A percentile compares a stretch with the other conserved stretches of the same genome.
Evolutionary conservation across 768 basidiomycete species (phyloP).

Genomic region (Plicaturopsis crispa): DNA sequence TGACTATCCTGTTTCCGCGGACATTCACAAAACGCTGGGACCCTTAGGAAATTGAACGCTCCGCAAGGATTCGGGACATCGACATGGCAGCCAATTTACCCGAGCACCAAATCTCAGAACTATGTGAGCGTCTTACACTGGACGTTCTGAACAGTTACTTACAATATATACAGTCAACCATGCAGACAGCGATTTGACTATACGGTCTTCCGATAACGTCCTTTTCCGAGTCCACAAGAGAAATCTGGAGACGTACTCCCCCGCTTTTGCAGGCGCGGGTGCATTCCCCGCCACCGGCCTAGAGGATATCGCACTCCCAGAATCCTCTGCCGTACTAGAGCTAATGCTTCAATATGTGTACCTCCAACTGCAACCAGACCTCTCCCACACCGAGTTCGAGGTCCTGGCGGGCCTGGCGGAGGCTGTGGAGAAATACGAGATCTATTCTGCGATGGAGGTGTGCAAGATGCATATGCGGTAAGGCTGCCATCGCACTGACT

Average conservation of each 20-base stretch:
- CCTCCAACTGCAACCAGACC: conserved; percentile 15
- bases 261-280: conserved; percentile 4
- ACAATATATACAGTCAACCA: conserved; percentile 6
- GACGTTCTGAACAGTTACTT: no score
- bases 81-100: no score
- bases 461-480: conserved; percentile 20
- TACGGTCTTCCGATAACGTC: conserved; percentile 9
- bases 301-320: conserved; percentile 12
- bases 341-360: conserved; percentile 20
- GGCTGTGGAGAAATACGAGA: conserved; percentile 25
- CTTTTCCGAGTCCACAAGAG: conserved; percentile 7
- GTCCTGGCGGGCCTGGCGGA: conserved; percentile 16
- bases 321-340: conserved; percentile 15
- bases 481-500: neutral
- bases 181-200: conserved; percentile 8
- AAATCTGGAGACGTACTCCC: conserved; percentile 10
- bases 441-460: conserved; percentile 19
- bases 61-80: no score
- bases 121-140: no score
- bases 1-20: no score
- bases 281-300: conserved; percentile 1
- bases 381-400: conserved; percentile 11
- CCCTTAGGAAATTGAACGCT: no score
- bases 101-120: no score
- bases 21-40: no score